phyloP scores from a whole-genome alignment of 495 filamentous ascomycete species.

The Neurospora cerealis region DNA sequence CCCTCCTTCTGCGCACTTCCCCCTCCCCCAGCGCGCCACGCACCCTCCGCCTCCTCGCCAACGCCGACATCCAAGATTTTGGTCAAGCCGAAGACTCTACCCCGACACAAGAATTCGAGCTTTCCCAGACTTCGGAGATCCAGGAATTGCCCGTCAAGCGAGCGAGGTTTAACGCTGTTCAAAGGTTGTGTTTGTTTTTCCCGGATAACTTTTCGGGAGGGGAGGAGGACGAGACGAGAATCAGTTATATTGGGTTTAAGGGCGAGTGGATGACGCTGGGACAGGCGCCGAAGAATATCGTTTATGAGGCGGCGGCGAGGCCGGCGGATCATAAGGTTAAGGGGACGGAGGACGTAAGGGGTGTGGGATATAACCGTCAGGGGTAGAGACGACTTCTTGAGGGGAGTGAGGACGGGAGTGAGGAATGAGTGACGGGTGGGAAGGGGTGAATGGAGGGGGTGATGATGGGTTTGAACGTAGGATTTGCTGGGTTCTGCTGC shows the following conservation, averaged over 20 bases:
- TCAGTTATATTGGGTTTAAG: constrained; percentile 84
- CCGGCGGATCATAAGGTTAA: constrained; percentile 66
- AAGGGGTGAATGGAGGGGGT: not conserved
- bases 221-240: constrained; percentile 65
- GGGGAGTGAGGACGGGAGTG: constrained; percentile 2
- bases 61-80: constrained; percentile 84
- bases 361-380: not conserved
- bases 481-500: not conserved
- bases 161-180: constrained; percentile 77
- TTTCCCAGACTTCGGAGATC: constrained; percentile 68
- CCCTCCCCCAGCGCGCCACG: constrained; percentile 60
- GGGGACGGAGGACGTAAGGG: constrained; percentile 28
- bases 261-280: constrained; percentile 83
- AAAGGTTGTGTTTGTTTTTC: constrained; percentile 71
- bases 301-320: constrained; percentile 92
- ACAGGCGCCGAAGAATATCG: constrained; percentile 68
- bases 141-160: constrained; percentile 76
- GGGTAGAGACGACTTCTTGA: too few species aligned
- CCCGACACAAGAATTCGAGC: constrained; percentile 67
- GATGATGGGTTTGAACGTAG: not conserved
- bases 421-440: constrained; percentile 5
- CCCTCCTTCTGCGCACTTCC: constrained; percentile 72
- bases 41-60: constrained; percentile 75
- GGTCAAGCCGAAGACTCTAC: constrained; percentile 52
- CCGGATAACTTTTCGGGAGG: constrained; percentile 59